Conservation (phyloP, 2,329 filamentous ascomycete species). For the Botrytis deweyae region DNA sequence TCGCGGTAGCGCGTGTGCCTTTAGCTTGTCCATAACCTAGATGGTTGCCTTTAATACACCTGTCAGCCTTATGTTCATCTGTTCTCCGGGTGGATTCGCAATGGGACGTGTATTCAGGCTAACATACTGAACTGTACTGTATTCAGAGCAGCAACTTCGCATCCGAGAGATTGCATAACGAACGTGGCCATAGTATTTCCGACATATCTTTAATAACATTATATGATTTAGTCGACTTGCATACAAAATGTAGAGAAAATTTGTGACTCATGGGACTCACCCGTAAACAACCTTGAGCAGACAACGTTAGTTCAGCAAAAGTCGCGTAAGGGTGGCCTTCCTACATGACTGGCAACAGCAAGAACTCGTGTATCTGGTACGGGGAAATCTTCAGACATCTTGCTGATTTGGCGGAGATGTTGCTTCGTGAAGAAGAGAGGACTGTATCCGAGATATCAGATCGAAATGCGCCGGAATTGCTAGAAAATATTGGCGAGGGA, state of each 20-base stretch:
- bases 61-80: conserved; percentile 14
- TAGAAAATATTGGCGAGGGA: not conserved
- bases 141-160: conserved; percentile 90
- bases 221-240: conserved; percentile 26
- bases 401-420: not conserved
- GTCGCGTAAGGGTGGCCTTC: conserved; percentile 39
- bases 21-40: conserved; percentile 88
- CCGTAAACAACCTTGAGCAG: conserved; percentile 66
- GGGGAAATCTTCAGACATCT: conserved; percentile 39
- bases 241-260: not conserved
- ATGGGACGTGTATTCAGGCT: not conserved
- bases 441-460: not conserved
- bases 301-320: conserved; percentile 31
- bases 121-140: conserved; percentile 93
- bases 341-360: conserved; percentile 93
- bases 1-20: conserved; percentile 76
- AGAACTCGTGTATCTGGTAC: conserved; percentile 68
- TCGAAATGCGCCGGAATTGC: not conserved
- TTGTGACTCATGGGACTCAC: conserved; percentile 49
- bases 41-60: conserved; percentile 71
- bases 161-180: conserved; percentile 89
- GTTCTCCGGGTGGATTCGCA: not conserved
- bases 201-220: conserved; percentile 67
- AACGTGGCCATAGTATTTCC: conserved; percentile 97
- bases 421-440: not conserved